phyloP scores from a whole-genome alignment of 1,284 basidiomycete species.

The Cryptococcus amylolentus region DNA sequence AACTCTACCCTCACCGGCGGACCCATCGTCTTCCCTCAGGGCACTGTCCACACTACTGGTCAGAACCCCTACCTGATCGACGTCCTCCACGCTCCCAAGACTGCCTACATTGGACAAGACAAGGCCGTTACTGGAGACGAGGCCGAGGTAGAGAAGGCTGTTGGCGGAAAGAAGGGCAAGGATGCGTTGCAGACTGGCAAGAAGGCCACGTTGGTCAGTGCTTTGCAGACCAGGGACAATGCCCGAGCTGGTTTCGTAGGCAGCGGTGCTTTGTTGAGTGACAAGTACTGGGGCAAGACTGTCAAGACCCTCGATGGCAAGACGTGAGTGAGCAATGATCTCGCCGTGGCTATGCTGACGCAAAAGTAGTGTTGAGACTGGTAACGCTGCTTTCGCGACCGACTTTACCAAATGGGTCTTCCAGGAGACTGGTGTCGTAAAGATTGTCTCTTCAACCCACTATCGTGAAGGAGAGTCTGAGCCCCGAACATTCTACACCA shows the following conservation, averaged over 20 bases:
- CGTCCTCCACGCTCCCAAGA: slow-evolving; percentile 67
- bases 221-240: slow-evolving; percentile 79
- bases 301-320: slow-evolving; percentile 32
- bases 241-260: slow-evolving; percentile 79
- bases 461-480: slow-evolving; percentile 62
- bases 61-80: slow-evolving; percentile 78
- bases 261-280: slow-evolving; percentile 70
- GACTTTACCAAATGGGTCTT: slow-evolving; percentile 87
- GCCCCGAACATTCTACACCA: slow-evolving; percentile 67
- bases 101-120: slow-evolving; percentile 58
- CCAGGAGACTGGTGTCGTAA: slow-evolving; percentile 77
- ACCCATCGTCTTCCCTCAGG: slow-evolving; percentile 59
- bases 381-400: slow-evolving; percentile 68
- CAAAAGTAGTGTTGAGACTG: slow-evolving; percentile 54
- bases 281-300: slow-evolving; percentile 45
- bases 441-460: slow-evolving; percentile 72
- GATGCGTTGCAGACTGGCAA: slow-evolving; percentile 67
- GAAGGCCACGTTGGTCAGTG: slow-evolving; percentile 71
- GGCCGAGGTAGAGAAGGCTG: slow-evolving; percentile 57
- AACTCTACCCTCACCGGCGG: slow-evolving; percentile 31
- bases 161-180: slow-evolving; percentile 65
- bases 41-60: slow-evolving; percentile 70
- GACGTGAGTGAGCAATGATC: slow-evolving; percentile 12
- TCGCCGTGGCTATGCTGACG: neutral
- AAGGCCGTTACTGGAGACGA: slow-evolving; percentile 59